Conservation (phyloP, 139 green algal genomes). For the Micractinium sp. region DNA sequence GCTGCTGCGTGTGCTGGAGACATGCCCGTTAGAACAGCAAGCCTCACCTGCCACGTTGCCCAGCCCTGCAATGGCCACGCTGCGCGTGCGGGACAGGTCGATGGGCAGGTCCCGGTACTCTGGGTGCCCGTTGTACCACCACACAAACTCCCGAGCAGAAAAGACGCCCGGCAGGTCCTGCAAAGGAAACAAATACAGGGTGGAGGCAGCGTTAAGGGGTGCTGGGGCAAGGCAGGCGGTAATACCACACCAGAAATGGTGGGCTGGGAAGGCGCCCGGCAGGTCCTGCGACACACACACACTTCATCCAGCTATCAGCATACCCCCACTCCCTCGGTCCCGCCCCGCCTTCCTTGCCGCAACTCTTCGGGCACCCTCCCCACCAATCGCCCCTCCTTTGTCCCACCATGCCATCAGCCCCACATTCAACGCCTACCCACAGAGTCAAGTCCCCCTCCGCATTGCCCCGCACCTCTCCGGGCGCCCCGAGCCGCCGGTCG, state of each 20-base stretch:
- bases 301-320: too few relatives aligned
- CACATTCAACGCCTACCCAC: too few relatives aligned
- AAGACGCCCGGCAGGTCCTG: constrained; percentile 73
- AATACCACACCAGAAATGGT: too few relatives aligned
- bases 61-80: constrained; percentile 74
- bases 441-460: too few relatives aligned
- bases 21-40: neutral
- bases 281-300: too few relatives aligned
- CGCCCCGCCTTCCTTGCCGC: too few relatives aligned
- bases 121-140: constrained; percentile 99
- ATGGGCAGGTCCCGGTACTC: constrained; percentile 68
- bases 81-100: constrained; percentile 56
- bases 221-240: too few relatives aligned
- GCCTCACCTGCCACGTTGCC: constrained; percentile 87
- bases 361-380: too few relatives aligned
- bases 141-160: constrained; percentile 94
- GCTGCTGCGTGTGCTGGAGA: neutral
- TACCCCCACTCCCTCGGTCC: too few relatives aligned
- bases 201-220: neutral
- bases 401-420: too few relatives aligned
- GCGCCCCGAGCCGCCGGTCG: constrained; percentile 80
- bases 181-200: neutral
- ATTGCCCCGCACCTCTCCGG: constrained; percentile 68
- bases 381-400: too few relatives aligned
- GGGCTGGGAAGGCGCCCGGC: too few relatives aligned